Conservation (phyloP, 805 yeast species). For the Clavispora asparagi region DNA sequence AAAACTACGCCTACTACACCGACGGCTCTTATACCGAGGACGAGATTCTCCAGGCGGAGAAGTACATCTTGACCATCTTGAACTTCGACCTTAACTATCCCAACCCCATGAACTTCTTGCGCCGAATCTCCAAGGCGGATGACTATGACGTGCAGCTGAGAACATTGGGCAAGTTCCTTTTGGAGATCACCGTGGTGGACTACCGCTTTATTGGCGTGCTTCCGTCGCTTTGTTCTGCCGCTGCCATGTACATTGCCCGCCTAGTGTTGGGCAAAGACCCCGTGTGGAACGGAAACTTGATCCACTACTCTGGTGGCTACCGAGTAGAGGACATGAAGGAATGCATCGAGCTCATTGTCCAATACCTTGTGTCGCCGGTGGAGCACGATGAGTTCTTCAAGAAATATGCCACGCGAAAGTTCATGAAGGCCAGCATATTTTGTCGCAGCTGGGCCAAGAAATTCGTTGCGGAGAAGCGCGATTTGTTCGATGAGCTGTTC, state of each 20-base stretch:
- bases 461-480: conserved; percentile 42
- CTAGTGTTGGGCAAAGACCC: conserved; percentile 58
- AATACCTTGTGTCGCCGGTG: conserved; percentile 73
- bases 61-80: conserved; percentile 65
- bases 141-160: conserved; percentile 80
- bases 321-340: conserved; percentile 66
- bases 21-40: conserved; percentile 80
- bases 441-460: conserved; percentile 83
- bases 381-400: conserved; percentile 89
- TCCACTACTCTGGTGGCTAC: conserved; percentile 90
- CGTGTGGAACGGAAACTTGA: conserved; percentile 81
- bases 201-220: conserved; percentile 64
- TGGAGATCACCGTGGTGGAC: conserved; percentile 75
- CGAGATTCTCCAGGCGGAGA: conserved; percentile 79
- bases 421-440: conserved; percentile 76
- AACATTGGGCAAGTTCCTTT: conserved; percentile 76
- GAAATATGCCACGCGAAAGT: conserved; percentile 85
- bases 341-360: conserved; percentile 68
- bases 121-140: conserved; percentile 88
- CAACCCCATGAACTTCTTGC: conserved; percentile 82
- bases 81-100: conserved; percentile 78
- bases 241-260: conserved; percentile 81
- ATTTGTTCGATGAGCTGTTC: conserved; percentile 27
- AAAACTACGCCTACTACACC: conserved; percentile 81
- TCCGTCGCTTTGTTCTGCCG: conserved; percentile 81